Evolutionary conservation across 345 rosid species (phyloP), one percentile per base, ranked within the genome.

Genomic region (Brassica rapa): DNA sequence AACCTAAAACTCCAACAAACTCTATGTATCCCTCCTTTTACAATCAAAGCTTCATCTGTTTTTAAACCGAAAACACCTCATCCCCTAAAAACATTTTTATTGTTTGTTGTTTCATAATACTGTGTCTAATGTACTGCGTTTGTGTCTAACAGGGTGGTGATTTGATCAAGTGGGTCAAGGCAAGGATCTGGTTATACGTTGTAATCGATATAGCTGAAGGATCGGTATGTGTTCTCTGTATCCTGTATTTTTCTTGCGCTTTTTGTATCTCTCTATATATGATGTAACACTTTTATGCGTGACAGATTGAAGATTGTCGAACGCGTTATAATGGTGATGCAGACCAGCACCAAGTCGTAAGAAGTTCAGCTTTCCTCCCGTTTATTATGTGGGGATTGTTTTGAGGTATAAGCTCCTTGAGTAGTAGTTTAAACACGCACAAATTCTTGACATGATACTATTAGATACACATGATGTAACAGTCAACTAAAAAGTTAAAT

Each of bases 131-230:
- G 27, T 24, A 24, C 27, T 24, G 27, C 27, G 1, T 24, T 24
- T 24, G 27, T 24, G 27, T 24, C 27, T 24, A 24, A 24, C 66
- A 93, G 97, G 99, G 99, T 62, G 98, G 99, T 71, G 99, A 95
- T 86, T 94, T 95, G 76, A 93, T 95, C 76, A 93, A 93, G 81
- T 95, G 99, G 98, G 99, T 91, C 79, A 95, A 93, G 84, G 99
- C 98, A 0, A 89, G 72, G 77, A 80, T 91, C 56, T 96, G 96
- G 66, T 95, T 93, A 74, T 93, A 95, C 83, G 96, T 91, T 81
- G 99, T 97, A 69, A 81, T 95, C 62, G 99, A 95, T 84, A 89
- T 95, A 19, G 98, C 99, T 79, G 97, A 93, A 75, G 99, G 99
- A 80, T 93, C 99, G 82, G 99, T 95, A 85, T 49, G 81, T 82